These are phyloP conservation scores for Eucommia ulmoides DNA, from an alignment of 257 asterid genomes.

Conservation along the genomic window DNA sequence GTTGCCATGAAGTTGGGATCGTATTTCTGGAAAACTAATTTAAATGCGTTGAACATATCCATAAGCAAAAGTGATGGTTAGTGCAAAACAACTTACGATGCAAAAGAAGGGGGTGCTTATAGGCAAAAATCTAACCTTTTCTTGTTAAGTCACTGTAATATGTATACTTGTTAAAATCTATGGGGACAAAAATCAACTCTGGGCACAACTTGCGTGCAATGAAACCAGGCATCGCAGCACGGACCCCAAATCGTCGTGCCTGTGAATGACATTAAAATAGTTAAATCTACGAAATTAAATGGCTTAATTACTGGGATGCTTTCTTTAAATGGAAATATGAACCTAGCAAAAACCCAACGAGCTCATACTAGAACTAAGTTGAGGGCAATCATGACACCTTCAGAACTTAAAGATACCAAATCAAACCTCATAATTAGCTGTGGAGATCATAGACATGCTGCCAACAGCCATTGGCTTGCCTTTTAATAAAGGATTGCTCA, in stretches of 20 bases:
- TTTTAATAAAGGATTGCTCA: slow-evolving; percentile 50
- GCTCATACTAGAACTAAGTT: too few relatives aligned
- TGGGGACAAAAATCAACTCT: slow-evolving; percentile 61
- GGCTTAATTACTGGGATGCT: too few relatives aligned
- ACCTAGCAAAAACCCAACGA: too few relatives aligned
- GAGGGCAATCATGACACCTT: too few relatives aligned
- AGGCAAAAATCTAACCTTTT: slow-evolving; percentile 43
- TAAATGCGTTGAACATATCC: slow-evolving; percentile 13
- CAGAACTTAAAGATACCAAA: slow-evolving; percentile 2
- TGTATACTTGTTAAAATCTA: slow-evolving; percentile 73
- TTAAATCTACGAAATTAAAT: not conserved
- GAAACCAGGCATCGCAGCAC: slow-evolving; percentile 99
- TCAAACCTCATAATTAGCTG: slow-evolving; percentile 95
- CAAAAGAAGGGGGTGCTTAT: slow-evolving; percentile 9
- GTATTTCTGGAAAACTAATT: slow-evolving; percentile 63
- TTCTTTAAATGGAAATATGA: too few relatives aligned
- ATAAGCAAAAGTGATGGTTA: slow-evolving; percentile 5
- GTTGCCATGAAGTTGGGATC: slow-evolving; percentile 76
- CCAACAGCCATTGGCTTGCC: slow-evolving; percentile 99
- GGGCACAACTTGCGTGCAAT: slow-evolving; percentile 92
- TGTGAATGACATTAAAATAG: slow-evolving; percentile 14
- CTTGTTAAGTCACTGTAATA: slow-evolving; percentile 75
- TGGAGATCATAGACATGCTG: slow-evolving; percentile 86
- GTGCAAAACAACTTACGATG: slow-evolving; percentile 7
- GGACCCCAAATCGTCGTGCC: slow-evolving; percentile 93